Evolutionary conservation across 2,329 filamentous ascomycete species (phyloP).

Genomic region (Cercospora sesami): DNA sequence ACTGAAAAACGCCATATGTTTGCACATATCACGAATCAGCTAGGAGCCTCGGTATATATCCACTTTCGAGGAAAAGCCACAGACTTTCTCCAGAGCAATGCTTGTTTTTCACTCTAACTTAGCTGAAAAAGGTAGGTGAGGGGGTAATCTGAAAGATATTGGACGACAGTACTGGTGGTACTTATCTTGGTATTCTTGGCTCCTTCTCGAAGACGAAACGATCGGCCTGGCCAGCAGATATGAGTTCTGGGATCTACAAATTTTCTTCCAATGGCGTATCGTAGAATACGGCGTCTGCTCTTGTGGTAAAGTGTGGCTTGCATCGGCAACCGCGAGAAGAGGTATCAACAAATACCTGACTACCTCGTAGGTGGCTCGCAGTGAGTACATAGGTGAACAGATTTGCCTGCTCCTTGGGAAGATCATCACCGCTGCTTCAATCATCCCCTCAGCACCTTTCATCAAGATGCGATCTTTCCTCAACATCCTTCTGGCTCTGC

Average conservation of each 20-base stretch:
- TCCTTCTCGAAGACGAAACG: conserved; percentile 10
- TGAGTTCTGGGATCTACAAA: background rate
- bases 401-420: background rate
- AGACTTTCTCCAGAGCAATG: background rate
- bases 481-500: conserved; percentile 26
- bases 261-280: background rate
- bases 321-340: background rate
- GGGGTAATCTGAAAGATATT: background rate
- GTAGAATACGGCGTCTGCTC: background rate
- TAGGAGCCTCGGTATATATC: background rate
- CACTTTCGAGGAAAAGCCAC: background rate
- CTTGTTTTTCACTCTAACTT: background rate
- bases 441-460: background rate
- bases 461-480: conserved; percentile 28
- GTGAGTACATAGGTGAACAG: background rate
- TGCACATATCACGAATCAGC: background rate
- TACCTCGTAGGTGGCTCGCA: background rate
- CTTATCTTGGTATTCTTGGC: conserved; percentile 8
- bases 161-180: background rate
- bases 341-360: background rate
- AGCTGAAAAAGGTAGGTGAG: background rate
- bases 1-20: background rate
- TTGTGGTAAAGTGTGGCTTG: background rate
- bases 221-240: background rate
- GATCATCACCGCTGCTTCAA: background rate